Base-by-base conservation (phyloP, 2,329 filamentous ascomycete species). In the Hypoxylon sp. region DNA sequence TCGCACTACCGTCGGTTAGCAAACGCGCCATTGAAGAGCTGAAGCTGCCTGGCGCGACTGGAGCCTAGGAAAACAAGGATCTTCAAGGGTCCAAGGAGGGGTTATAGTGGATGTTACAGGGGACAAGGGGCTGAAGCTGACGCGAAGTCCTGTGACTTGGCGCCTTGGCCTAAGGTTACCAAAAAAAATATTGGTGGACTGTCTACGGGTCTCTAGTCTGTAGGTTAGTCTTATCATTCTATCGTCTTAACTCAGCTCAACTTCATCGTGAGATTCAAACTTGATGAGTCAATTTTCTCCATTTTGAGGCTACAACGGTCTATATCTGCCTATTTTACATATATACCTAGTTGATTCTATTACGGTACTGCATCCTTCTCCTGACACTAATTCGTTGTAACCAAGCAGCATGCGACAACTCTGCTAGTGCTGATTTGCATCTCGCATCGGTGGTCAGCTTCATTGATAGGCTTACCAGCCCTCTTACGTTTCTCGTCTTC, bases 141-240 rank as follows among this genome's bases (percentile, higher is more conserved):
- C 68, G 59, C 68, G 68, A 66, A 64, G 65, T 69, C 66, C 58
- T 65, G 54, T 65, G 69, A 70, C 67, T 51, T 68, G 31, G 46
- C 33, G 59, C 46, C 35, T 58, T 26, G 47, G 31, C 33, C 29
- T 29, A 3, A n/a, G n/a, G 2, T 26, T 26, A 26, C 26, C 26
- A 26, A 5, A 5, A 26, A 26, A 26, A 26, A 22, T 10, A 10
- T 47, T 26, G 3, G 31, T 35, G 24, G 8, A 14, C 26, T 50
- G 50, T 13, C 14, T 39, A 17, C 52, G 4, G 26, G 47, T 19
- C 17, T 29, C 29, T 13, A 29, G 24, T 35, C n/a, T 19, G 19
- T 22, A 22, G 19, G 19, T 22, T 22, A 22, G 19, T 50, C 35
- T 11, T 11, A 24, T 3, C n/a, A 33, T 14, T 47, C 19, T 29